Conservation (phyloP, 257 asterid genomes). For the Solanum boliviense region DNA sequence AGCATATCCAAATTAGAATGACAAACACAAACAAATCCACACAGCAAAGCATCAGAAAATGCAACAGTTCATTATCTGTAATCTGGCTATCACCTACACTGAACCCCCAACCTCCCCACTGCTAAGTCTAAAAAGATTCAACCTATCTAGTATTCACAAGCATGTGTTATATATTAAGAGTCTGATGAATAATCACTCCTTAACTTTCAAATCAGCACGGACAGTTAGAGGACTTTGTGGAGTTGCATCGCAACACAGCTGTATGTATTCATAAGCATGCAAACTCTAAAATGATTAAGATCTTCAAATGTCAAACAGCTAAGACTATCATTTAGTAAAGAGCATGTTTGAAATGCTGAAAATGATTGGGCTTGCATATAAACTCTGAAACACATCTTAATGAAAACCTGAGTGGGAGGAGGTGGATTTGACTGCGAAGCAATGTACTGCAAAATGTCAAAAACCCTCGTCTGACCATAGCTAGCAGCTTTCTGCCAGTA, state of each 20-base stretch:
- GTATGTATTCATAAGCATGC: neutral
- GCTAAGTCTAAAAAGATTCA: neutral
- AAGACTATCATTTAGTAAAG: neutral
- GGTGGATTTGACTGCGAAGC: constrained; percentile 70
- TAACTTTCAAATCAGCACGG: neutral
- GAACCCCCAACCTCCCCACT: neutral
- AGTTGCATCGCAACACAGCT: neutral
- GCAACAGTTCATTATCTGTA: neutral
- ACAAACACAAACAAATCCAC: neutral
- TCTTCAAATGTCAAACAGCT: neutral
- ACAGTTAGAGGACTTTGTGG: neutral
- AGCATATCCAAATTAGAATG: neutral
- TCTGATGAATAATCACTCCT: neutral
- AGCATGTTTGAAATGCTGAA: neutral
- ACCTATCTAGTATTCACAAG: neutral
- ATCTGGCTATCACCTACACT: neutral
- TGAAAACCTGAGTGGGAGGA: constrained; percentile 57
- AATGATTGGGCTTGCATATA: neutral
- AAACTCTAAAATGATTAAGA: neutral
- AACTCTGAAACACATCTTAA: neutral
- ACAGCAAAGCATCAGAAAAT: neutral
- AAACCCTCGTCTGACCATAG: constrained; percentile 75
- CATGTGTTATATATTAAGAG: neutral
- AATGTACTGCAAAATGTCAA: constrained; percentile 66
- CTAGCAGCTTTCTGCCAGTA: constrained; percentile 57